Percentiles rank a stretch among this genome's conserved stretches.
Conservation (phyloP, 2,329 filamentous ascomycete species). For the Penicillium sp. region DNA sequence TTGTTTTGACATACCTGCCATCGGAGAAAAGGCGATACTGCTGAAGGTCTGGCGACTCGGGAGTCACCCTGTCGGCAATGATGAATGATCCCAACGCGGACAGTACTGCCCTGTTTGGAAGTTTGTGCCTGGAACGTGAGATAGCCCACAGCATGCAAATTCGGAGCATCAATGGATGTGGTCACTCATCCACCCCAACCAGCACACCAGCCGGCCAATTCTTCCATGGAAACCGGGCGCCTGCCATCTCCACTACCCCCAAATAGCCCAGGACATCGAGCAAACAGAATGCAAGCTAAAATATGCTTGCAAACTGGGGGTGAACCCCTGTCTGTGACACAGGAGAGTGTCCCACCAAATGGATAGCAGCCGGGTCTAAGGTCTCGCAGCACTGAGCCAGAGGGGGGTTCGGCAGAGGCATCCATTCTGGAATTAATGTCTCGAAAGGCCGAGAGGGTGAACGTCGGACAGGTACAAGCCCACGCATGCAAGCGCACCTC, state of each 20-base stretch:
- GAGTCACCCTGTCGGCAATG: background rate
- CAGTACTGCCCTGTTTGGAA: background rate
- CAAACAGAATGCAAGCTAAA: constrained; percentile 75
- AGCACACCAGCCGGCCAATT: constrained; percentile 70
- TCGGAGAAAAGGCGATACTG: background rate
- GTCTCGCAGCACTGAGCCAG: constrained; percentile 12
- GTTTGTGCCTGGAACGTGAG: background rate
- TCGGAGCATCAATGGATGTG: background rate
- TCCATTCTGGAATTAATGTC: constrained; percentile 30
- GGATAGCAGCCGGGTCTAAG: constrained; percentile 21
- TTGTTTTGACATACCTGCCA: background rate
- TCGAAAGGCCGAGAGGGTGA: constrained; percentile 71
- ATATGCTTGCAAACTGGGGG: constrained; percentile 77
- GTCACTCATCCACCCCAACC: constrained; percentile 41
- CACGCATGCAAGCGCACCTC: constrained; percentile 73
- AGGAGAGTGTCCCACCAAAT: constrained; percentile 40
- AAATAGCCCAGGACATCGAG: constrained; percentile 63
- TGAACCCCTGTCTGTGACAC: constrained; percentile 15
- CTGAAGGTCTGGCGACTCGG: background rate
- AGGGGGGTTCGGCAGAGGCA: background rate
- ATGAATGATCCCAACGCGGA: background rate
- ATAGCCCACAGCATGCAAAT: background rate
- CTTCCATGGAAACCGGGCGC: constrained; percentile 58
- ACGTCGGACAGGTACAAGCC: constrained; percentile 89
- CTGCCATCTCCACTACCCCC: constrained; percentile 55